Evolutionary conservation across 106 monocot genomes (phyloP).

Genomic region (Acorus calamus): DNA sequence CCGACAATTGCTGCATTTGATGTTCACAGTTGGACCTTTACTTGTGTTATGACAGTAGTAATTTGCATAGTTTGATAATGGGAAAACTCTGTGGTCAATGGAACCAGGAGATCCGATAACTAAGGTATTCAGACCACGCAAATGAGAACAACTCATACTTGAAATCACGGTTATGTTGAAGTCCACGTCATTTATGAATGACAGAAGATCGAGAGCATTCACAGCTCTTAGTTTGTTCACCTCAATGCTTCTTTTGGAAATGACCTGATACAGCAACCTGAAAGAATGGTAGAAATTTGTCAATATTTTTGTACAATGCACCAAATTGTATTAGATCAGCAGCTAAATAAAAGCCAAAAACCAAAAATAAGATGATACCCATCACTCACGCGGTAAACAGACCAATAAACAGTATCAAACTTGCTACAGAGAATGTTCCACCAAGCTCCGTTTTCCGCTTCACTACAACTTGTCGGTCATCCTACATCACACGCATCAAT

Average conservation of each 20-base stretch:
- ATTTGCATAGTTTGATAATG: constrained; percentile 36
- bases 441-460: constrained; percentile 93
- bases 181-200: constrained; percentile 82
- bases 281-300: not conserved
- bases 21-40: constrained; percentile 54
- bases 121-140: constrained; percentile 41
- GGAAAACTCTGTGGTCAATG: constrained; percentile 48
- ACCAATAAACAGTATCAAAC: constrained; percentile 72
- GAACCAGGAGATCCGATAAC: constrained; percentile 52
- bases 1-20: constrained; percentile 64
- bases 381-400: constrained; percentile 80
- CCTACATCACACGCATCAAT: constrained; percentile 31
- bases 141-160: constrained; percentile 82
- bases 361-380: not conserved
- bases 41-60: constrained; percentile 70
- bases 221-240: constrained; percentile 66
- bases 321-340: no score
- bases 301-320: not conserved
- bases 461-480: constrained; percentile 49
- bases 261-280: constrained; percentile 79
- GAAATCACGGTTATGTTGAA: constrained; percentile 85
- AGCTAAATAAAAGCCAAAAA: no score
- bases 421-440: constrained; percentile 87
- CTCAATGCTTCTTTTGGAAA: constrained; percentile 62
- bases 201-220: constrained; percentile 59